Conservation (phyloP, 805 yeast species). For the Kazachstania kunashirensis region DNA sequence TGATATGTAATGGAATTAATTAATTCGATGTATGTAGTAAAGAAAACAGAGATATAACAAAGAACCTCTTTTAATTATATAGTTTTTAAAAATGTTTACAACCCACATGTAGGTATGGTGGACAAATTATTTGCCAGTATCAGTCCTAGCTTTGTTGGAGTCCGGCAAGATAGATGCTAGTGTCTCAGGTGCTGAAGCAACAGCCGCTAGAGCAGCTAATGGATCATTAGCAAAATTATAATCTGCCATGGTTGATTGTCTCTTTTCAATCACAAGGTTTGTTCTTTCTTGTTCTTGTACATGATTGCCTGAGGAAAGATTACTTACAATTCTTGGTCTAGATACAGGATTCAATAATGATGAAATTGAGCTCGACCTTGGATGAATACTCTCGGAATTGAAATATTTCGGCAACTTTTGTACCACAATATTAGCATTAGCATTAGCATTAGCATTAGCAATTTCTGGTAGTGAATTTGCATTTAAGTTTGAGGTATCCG, state of each 20-base stretch:
- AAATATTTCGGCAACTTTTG: constrained; percentile 2
- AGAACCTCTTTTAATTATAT: too few relatives aligned
- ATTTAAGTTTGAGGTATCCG: too few relatives aligned
- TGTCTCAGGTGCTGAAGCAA: constrained; percentile 30
- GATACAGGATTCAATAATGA: constrained; percentile 11
- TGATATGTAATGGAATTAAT: too few relatives aligned
- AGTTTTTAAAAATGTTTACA: too few relatives aligned
- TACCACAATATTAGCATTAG: constrained; percentile 1
- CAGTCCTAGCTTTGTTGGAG: too few relatives aligned
- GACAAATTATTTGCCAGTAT: too few relatives aligned
- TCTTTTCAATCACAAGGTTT: neutral
- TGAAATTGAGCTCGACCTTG: constrained; percentile 11
- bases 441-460: neutral
- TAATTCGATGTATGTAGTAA: too few relatives aligned
- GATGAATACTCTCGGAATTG: neutral
- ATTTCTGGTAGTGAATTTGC: too few relatives aligned
- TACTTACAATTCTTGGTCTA: neutral
- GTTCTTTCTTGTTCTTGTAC: neutral
- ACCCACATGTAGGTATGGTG: too few relatives aligned
- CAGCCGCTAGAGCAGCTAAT: constrained; percentile 31
- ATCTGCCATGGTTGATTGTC: neutral
- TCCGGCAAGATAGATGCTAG: constrained; percentile 10
- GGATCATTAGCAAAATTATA: constrained; percentile 29
- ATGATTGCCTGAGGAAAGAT: neutral
- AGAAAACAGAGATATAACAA: too few relatives aligned